Base-by-base conservation (phyloP, 2,329 filamentous ascomycete species). In the Fusarium torreyae region DNA sequence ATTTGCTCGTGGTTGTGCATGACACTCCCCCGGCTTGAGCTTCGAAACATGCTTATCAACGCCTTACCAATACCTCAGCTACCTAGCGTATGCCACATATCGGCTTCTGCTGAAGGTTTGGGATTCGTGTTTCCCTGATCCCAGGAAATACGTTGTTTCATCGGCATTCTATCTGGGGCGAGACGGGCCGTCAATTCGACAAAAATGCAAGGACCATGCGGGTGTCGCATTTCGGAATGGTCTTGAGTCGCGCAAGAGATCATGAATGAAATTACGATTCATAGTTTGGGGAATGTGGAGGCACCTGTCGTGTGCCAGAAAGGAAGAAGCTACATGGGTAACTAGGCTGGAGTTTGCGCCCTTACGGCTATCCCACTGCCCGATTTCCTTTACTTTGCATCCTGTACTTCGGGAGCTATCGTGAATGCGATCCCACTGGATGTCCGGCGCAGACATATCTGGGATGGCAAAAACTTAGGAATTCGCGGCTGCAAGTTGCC, bases 1-100 rank as follows among this genome's bases (percentile, higher is more conserved):
- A 92, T 79, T 83, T 96, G 46, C 85, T 95, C 38, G 88, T 94
- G 56, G 91, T 94, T 38, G 87, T 95, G 57, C 92, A 95, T 80
- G 92, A 94, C 77, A 94, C 92, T n/a, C 90, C 92, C 39, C 86
- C 89, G 10, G 89, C 89, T 74, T 92, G 72, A 71, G 54, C 51
- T 63, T 45, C 45, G 80, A 78, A 65, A 31, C 34, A 44, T 34
- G 52, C 43, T 45, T 39, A 51, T 57, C 36, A 20, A 51, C 59
- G 51, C 60, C 68, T 70, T 66, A 62, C 64, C 58, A 59, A 65
- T 64, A 54, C 53, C 57, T 74, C 44, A 52, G 59, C 46, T 34
- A 51, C 43, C 34, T 43, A 59, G 44, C 36, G 50, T 49, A 57
- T 51, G 39, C 61, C 57, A 52, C 57, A 66, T 20, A 45, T 63